These are phyloP conservation scores for Whalleya microplaca DNA, from an alignment of 2,329 filamentous ascomycete genomes.

Conservation along the genomic window DNA sequence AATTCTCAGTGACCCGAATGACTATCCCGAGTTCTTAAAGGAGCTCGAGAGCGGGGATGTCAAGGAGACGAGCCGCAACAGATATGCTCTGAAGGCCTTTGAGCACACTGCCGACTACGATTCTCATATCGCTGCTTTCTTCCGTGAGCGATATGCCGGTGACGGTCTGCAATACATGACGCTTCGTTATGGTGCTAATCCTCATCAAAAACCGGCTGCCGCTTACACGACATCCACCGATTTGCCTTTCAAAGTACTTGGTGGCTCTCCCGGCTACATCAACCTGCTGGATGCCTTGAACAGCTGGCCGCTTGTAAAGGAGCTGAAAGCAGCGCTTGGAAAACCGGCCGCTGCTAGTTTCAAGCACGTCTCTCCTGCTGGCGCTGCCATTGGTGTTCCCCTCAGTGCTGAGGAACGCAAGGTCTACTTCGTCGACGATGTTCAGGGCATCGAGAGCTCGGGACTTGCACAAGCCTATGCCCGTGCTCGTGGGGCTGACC, in stretches of 20 bases:
- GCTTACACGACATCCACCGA: constrained; percentile 74
- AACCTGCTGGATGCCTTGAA: constrained; percentile 96
- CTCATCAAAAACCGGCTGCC: constrained; percentile 95
- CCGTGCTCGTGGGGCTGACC: constrained; percentile 90
- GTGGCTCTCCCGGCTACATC: constrained; percentile 92
- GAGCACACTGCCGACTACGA: constrained; percentile 98
- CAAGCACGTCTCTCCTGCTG: constrained; percentile 98
- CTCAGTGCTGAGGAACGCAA: constrained; percentile 87
- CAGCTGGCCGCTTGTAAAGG: constrained; percentile 95
- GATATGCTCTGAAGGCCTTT: constrained; percentile 95
- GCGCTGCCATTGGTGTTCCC: constrained; percentile 89
- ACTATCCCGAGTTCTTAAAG: constrained; percentile 92
- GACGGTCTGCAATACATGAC: constrained; percentile 81
- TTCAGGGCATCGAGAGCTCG: constrained; percentile 84
- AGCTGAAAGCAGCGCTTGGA: constrained; percentile 86
- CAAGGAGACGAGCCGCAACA: constrained; percentile 80
- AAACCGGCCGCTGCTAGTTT: constrained; percentile 94
- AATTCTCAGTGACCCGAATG: constrained; percentile 89
- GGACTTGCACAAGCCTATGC: constrained; percentile 92
- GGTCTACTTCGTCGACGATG: constrained; percentile 98
- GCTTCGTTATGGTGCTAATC: constrained; percentile 94
- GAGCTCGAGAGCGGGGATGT: constrained; percentile 89
- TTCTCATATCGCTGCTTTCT: constrained; percentile 91
- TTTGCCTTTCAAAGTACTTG: constrained; percentile 93
- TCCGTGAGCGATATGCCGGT: constrained; percentile 93